phyloP scores from a whole-genome alignment of 805 yeast genomes.

The Suhomyces sp. region DNA sequence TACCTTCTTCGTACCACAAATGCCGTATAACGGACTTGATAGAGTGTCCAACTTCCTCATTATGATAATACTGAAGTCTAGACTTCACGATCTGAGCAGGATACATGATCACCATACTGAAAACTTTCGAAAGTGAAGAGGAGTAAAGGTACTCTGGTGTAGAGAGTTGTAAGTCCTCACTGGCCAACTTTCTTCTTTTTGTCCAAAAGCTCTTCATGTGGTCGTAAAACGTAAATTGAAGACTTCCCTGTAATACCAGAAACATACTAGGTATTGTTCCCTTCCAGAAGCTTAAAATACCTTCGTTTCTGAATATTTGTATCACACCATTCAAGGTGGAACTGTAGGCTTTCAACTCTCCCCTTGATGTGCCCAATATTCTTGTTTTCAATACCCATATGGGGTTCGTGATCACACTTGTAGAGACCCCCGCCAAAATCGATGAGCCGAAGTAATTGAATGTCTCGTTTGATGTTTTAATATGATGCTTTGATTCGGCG shows the following conservation, averaged over 20 bases:
- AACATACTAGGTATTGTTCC: conserved; percentile 74
- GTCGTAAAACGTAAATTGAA: conserved; percentile 86
- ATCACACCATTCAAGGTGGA: conserved; percentile 56
- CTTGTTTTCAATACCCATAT: conserved; percentile 95
- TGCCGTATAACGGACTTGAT: conserved; percentile 30
- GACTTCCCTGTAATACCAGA: conserved; percentile 84
- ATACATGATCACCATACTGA: conserved; percentile 66
- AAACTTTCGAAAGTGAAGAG: conserved; percentile 65
- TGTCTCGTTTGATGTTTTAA: conserved; percentile 16
- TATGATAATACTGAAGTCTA: conserved; percentile 54
- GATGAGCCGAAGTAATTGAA: conserved; percentile 35
- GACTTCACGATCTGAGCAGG: conserved; percentile 83
- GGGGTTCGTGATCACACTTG: conserved; percentile 83
- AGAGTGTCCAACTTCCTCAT: conserved; percentile 10
- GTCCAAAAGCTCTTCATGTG: conserved; percentile 50
- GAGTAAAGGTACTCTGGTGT: conserved; percentile 60
- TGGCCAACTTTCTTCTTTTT: conserved; percentile 11
- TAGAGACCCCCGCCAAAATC: conserved; percentile 64
- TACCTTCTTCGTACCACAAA: conserved; percentile 52
- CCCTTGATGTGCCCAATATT: conserved; percentile 57
- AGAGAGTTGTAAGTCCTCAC: conserved; percentile 22
- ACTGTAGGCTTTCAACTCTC: conserved; percentile 50
- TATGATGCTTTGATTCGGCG: conserved; percentile 48
- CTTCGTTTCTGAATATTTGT: conserved; percentile 52
- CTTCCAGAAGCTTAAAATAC: conserved; percentile 61